Evolutionary conservation across 495 filamentous ascomycete genomes (phyloP), one percentile per base, ranked within the genome.

Genomic region (Penicillium canariense): DNA sequence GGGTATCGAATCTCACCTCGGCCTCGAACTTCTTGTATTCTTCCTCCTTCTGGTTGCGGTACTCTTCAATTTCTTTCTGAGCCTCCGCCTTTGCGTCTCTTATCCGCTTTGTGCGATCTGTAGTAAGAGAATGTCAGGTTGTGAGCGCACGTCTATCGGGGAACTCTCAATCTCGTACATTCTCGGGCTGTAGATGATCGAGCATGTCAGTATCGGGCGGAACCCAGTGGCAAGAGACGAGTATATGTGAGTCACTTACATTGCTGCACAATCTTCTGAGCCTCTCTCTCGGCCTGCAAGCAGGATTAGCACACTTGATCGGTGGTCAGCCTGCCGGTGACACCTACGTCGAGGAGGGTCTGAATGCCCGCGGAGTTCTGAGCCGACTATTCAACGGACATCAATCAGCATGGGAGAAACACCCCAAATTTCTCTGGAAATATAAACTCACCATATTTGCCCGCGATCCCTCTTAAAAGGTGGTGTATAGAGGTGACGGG

Each of bases 341-440:
- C 48, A 73, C 88, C 62, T 89, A 98, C 94, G 80, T 98, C 95
- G 74, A 98, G 91, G 56, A 98, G 87, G 67, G 92, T 97, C 77
- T 96, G 91, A 70, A 98, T 98, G 70, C 94, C 94, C 63, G 88
- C 86, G 63, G 93, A 96, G 80, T 97, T 97, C 81, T 97, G 95
- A 62, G 92, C 95, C 65, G 94, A 94, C 94, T 97, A 56, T 58
- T 45, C 52, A 31, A 48, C 23, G 44, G 38, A 56, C 45, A 5
- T 51, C 17, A 52, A 52, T 76, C 67, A 74, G 67, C 54, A 68
- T 52, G 40, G 48, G 12, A 35, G 14, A 15, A 31, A 36, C 15
- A 46, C 39, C 28, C 12, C 40, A 27, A 15, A 27, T 12, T 6
- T 3, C 38, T 8, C 9, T 2, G 6, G 1, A 3, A n/a, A 0